phyloP scores from a whole-genome alignment of 345 rosid species.

The Crucihimalaya himalaica region DNA sequence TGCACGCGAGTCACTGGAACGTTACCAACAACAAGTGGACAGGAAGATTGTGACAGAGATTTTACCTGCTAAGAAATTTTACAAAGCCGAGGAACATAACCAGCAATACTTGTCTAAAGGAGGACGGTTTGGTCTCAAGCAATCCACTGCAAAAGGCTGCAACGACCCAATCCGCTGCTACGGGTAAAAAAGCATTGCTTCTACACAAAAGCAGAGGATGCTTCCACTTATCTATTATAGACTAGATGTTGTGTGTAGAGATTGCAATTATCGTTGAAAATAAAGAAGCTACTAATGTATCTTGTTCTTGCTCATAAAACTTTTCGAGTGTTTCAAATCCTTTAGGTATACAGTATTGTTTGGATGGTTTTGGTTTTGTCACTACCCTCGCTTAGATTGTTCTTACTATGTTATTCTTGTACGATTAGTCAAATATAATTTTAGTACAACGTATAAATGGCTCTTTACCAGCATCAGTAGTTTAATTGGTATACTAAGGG shows the following conservation, averaged over 20 bases:
- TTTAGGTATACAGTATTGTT: neutral
- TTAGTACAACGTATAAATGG: too few relatives aligned
- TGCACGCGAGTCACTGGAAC: slow-evolving; percentile 67
- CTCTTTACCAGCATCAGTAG: too few relatives aligned
- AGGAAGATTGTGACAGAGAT: slow-evolving; percentile 82
- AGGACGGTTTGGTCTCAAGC: slow-evolving; percentile 80
- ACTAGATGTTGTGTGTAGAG: slow-evolving; percentile 20
- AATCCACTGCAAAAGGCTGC: slow-evolving; percentile 82
- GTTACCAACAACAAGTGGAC: slow-evolving; percentile 58
- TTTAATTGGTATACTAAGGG: too few relatives aligned
- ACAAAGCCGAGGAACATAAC: slow-evolving; percentile 86
- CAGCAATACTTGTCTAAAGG: slow-evolving; percentile 95
- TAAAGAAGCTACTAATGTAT: slow-evolving; percentile 8
- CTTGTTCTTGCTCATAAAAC: slow-evolving; percentile 19
- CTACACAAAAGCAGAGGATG: slow-evolving; percentile 5
- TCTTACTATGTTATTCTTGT: neutral
- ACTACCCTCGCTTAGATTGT: neutral
- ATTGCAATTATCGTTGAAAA: neutral
- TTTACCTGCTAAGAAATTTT: slow-evolving; percentile 86
- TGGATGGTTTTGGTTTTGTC: neutral
- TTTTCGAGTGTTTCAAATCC: neutral
- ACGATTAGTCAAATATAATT: too few relatives aligned
- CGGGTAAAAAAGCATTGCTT: slow-evolving; percentile 49
- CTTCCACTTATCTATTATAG: slow-evolving; percentile 18
- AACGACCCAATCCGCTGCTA: slow-evolving; percentile 90